Evolutionary conservation across 768 basidiomycete genomes (phyloP), one percentile per base, ranked within the genome.

Genomic region (Podaxis mareebaensis): DNA sequence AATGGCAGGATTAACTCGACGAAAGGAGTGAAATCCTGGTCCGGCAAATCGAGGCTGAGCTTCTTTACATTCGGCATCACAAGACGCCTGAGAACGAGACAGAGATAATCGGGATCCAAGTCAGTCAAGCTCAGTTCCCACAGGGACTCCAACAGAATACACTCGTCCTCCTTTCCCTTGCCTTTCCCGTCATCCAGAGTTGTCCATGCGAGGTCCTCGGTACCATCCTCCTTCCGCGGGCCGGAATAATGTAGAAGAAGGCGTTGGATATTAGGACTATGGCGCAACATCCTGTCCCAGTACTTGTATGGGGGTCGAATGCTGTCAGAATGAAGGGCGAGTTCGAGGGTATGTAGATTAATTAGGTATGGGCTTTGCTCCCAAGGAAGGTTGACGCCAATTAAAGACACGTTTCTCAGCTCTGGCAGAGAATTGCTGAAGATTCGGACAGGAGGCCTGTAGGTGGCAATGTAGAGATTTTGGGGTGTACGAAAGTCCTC

Each of bases 381-480:
- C 86, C 86, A 89, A 3, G 83, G 83, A 33, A 89, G 79, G 70
- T 87, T 88, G 65, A 89, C 86, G 56, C 87, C 87, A 65, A 87
- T 85, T 53, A 89, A 75, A 17, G 85, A 85, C 55, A 88, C 77
- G 68, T 86, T 83, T 65, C 74, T 78, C 49, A 88, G 73, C 6
- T 74, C 72, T 11, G 86, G 87, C 11, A 86, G 75, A 22, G 69
- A 64, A 67, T 85, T 85, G 68, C 74, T 73, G 71, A 89, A 87
- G 36, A 87, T 80, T 61, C 79, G 74, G 6, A 88, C 86, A 8
- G 87, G 86, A 3, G 83, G 80, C 12, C 82, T 76, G 66, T 84
- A 80, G n/a, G 85, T 87, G 11, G 84, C 83, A 53, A 80, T 70
- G 67, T 79, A 82, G 11, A 89, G 78, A 52, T 83, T 78, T 62